phyloP scores from a whole-genome alignment of 2,329 filamentous ascomycete species.

The Calonectria pseudoreteaudii region DNA sequence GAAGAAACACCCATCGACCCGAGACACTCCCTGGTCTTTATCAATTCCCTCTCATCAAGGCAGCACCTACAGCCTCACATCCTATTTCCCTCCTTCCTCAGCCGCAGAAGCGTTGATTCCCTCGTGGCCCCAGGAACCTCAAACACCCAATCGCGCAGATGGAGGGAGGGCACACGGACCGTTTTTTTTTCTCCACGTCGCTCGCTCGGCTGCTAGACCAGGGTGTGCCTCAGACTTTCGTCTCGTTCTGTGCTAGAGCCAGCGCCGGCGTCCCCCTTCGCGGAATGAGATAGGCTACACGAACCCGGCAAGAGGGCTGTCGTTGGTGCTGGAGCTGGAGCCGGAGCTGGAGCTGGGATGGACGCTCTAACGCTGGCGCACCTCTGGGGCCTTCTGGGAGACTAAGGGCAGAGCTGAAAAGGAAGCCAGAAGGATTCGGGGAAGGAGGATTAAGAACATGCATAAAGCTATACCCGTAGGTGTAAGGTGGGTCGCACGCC shows the following conservation, averaged over 20 bases:
- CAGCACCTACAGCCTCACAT: background rate
- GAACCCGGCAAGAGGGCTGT: background rate
- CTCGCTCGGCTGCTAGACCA: background rate
- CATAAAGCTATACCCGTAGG: background rate
- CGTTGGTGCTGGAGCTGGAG: background rate
- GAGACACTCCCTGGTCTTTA: background rate
- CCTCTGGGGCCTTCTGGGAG: background rate
- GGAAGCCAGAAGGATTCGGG: background rate
- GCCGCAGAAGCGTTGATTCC: background rate
- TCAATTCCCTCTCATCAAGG: background rate
- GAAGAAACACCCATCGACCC: background rate
- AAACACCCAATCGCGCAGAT: background rate
- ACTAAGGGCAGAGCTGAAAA: background rate
- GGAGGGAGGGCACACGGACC: background rate
- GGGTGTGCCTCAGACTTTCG: slow-evolving; percentile 6
- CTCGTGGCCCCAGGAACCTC: background rate
- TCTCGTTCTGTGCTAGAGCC: slow-evolving; percentile 2
- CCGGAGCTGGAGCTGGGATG: background rate
- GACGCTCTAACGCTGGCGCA: background rate
- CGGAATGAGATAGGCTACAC: background rate
- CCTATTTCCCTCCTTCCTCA: background rate
- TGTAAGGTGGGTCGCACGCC: too few species aligned
- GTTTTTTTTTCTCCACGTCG: background rate
- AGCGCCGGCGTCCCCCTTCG: background rate
- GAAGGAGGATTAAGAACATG: background rate